phyloP scores from a whole-genome alignment of 192 early-diverging fungal genomes.

The Backusella macrospora region DNA sequence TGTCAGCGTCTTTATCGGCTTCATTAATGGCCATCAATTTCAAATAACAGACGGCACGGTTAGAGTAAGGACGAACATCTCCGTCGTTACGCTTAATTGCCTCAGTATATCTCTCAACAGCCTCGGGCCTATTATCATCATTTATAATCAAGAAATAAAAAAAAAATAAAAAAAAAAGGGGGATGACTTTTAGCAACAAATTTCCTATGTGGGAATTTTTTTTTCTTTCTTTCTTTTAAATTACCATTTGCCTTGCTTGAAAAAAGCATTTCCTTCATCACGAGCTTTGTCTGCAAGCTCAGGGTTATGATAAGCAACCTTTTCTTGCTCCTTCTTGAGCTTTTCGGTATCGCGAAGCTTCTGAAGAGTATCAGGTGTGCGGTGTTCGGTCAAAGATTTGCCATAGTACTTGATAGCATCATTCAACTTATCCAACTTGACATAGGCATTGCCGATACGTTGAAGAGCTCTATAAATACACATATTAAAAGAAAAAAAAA shows the following conservation, averaged over 20 bases:
- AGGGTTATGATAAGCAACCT: constrained; percentile 85
- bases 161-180: too few relatives aligned
- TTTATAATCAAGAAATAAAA: neutral
- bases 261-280: constrained; percentile 90
- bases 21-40: constrained; percentile 94
- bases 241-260: constrained; percentile 84
- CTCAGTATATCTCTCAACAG: constrained; percentile 92
- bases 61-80: constrained; percentile 90
- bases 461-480: constrained; percentile 72
- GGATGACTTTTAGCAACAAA: neutral
- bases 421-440: constrained; percentile 74
- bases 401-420: constrained; percentile 92
- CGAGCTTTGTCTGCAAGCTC: constrained; percentile 87
- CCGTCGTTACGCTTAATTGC: constrained; percentile 94
- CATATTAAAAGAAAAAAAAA: neutral
- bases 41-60: constrained; percentile 94
- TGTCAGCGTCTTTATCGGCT: constrained; percentile 94
- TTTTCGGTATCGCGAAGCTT: constrained; percentile 90
- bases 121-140: constrained; percentile 53
- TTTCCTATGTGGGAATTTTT: neutral
- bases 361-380: constrained; percentile 87
- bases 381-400: constrained; percentile 94
- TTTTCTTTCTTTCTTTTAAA: neutral
- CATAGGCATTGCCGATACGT: constrained; percentile 89
- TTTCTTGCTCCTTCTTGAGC: constrained; percentile 73